Conservation (phyloP, 75 land plant genomes). For the Cunninghamia lanceolata region DNA sequence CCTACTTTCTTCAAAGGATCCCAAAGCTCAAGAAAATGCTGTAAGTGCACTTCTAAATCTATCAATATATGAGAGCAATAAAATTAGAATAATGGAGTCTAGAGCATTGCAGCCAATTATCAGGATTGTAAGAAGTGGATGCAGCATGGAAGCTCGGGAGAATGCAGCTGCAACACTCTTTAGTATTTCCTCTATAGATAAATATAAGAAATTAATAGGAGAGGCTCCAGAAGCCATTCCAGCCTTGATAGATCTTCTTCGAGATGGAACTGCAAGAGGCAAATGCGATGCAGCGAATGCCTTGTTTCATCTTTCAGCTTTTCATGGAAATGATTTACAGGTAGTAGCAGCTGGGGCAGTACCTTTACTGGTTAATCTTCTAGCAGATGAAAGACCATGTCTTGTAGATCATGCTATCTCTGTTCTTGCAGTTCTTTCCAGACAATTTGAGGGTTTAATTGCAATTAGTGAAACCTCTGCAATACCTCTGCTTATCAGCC, state of each 20-base stretch:
- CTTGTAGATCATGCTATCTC: constrained; percentile 62
- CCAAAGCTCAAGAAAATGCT: constrained; percentile 61
- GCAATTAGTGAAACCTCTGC: constrained; percentile 28
- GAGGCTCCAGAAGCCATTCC: constrained; percentile 38
- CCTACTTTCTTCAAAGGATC: constrained; percentile 43
- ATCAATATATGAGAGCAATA: constrained; percentile 64
- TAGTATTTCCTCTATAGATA: constrained; percentile 61
- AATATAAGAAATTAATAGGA: constrained; percentile 55
- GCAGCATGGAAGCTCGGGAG: constrained; percentile 60
- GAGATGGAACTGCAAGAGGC: constrained; percentile 52
- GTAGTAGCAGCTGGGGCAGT: constrained; percentile 63
- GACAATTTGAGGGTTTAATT: constrained; percentile 34
- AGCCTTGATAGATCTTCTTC: constrained; percentile 42
- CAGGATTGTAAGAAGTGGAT: constrained; percentile 41
- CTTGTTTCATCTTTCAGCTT: constrained; percentile 51
- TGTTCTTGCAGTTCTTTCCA: constrained; percentile 43
- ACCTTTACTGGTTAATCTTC: constrained; percentile 42
- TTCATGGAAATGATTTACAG: constrained; percentile 38
- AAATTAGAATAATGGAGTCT: constrained; percentile 53
- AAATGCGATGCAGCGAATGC: constrained; percentile 80
- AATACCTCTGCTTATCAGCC: constrained; percentile 43
- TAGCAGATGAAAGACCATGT: constrained; percentile 49
- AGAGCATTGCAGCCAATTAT: constrained; percentile 54
- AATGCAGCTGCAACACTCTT: constrained; percentile 81
- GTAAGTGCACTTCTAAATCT: constrained; percentile 74